A percentile compares a stretch with the other conserved stretches of the same genome.
Conservation (phyloP, 495 filamentous ascomycete species). For the Hyphodiscus hymeniophilus region DNA sequence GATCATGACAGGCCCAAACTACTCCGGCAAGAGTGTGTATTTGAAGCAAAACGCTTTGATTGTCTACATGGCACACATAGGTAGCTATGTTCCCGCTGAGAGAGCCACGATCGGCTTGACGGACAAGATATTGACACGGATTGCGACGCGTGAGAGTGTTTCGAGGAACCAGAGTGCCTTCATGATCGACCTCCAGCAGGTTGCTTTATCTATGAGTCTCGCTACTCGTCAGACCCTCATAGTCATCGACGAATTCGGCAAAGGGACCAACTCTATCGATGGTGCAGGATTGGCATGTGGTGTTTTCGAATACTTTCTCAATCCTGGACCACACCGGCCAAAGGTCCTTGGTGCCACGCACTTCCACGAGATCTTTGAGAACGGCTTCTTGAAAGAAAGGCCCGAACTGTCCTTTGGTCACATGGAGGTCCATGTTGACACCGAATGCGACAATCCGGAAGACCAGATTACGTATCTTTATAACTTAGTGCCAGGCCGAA, state of each 20-base stretch:
- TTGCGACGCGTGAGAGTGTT: conserved; percentile 80
- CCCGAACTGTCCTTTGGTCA: conserved; percentile 62
- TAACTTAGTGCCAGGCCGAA: conserved; percentile 60
- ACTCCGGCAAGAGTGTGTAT: conserved; percentile 93
- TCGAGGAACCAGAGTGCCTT: conserved; percentile 85
- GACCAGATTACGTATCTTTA: conserved; percentile 88
- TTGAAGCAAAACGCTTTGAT: conserved; percentile 95
- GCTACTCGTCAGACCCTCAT: conserved; percentile 71
- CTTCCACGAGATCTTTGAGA: conserved; percentile 89
- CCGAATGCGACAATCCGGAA: conserved; percentile 44
- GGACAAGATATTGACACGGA: conserved; percentile 85
- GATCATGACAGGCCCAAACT: conserved; percentile 87
- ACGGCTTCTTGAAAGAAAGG: conserved; percentile 51
- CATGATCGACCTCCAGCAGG: conserved; percentile 86
- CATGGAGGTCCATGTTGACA: conserved; percentile 78
- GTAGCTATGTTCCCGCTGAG: conserved; percentile 82
- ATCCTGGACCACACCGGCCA: conserved; percentile 50
- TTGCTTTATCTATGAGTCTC: conserved; percentile 69
- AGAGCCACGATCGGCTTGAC: conserved; percentile 76
- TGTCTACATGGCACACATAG: conserved; percentile 87
- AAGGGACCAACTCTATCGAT: conserved; percentile 77
- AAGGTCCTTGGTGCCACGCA: conserved; percentile 87
- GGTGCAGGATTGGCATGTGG: conserved; percentile 83
- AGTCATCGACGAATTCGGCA: conserved; percentile 93
- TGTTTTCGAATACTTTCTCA: conserved; percentile 68